Conservation (phyloP, 2,329 filamentous ascomycete genomes). For the Paraphaeosphaeria minitans region DNA sequence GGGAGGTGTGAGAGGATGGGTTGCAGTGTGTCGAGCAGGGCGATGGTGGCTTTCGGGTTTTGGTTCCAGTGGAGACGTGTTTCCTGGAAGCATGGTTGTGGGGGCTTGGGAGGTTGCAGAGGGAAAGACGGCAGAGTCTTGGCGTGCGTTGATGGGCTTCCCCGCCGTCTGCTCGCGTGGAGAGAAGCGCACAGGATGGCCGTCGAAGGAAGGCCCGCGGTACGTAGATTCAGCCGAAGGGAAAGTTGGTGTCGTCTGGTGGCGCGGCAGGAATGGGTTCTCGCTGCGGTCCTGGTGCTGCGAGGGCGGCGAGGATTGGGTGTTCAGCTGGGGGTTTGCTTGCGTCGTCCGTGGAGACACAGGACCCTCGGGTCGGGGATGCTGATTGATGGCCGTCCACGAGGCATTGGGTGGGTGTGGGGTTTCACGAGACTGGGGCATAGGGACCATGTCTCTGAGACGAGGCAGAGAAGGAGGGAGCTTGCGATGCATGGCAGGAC, state of each 20-base stretch:
- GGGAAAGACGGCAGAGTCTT: conserved; percentile 1
- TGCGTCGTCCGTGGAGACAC: not conserved
- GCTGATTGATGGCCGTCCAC: conserved; percentile 9
- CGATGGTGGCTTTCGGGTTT: not conserved
- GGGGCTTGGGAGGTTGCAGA: not conserved
- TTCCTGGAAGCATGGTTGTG: not conserved
- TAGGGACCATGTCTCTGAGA: not conserved
- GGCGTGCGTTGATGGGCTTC: conserved; percentile 10
- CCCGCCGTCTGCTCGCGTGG: not conserved
- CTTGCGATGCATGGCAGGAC: not conserved
- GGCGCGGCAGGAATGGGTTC: not conserved
- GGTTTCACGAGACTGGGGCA: not conserved
- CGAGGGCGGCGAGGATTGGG: not conserved
- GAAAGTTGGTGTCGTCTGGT: not conserved
- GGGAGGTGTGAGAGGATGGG: conserved; percentile 5
- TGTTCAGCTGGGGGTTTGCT: not conserved
- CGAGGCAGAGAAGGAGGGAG: conserved; percentile 3
- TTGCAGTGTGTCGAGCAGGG: not conserved
- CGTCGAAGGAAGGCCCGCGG: not conserved
- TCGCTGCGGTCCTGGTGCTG: not conserved
- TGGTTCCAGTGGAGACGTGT: not conserved
- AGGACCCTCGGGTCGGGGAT: not conserved
- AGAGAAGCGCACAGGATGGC: not conserved
- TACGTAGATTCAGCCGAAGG: not conserved
- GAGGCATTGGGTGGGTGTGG: not conserved